phyloP scores from a whole-genome alignment of 2,329 filamentous ascomycete species.

The Botrytis deweyae region DNA sequence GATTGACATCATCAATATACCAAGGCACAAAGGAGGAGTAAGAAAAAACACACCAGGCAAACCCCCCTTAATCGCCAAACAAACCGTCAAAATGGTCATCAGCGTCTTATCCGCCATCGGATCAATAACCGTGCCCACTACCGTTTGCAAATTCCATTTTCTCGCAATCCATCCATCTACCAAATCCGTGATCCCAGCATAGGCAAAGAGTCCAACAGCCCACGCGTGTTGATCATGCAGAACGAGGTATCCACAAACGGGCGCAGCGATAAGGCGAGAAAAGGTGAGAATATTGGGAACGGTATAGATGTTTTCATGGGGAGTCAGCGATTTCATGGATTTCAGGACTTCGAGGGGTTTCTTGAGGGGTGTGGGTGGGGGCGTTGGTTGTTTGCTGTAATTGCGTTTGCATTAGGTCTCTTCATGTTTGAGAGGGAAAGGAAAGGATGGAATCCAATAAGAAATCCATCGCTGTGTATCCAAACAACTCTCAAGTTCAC shows the following conservation, averaged over 20 bases:
- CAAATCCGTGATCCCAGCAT: constrained; percentile 87
- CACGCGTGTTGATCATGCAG: constrained; percentile 76
- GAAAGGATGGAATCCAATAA: background rate
- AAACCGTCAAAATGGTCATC: constrained; percentile 90
- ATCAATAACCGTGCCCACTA: constrained; percentile 91
- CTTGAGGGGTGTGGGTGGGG: constrained; percentile 25
- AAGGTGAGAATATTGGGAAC: constrained; percentile 92
- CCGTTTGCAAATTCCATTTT: constrained; percentile 82
- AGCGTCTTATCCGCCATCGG: constrained; percentile 96
- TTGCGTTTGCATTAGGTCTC: background rate
- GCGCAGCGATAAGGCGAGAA: constrained; percentile 78
- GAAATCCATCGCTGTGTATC: background rate
- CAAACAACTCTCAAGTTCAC: background rate
- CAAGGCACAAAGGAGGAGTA: background rate
- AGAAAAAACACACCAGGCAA: constrained; percentile 63
- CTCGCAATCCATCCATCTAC: constrained; percentile 94
- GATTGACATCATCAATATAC: background rate
- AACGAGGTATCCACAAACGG: constrained; percentile 84
- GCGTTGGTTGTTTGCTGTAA: background rate
- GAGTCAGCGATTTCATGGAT: constrained; percentile 36
- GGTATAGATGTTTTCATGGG: constrained; percentile 92
- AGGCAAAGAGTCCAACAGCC: constrained; percentile 84
- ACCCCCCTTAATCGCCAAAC: constrained; percentile 76
- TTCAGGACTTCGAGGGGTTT: constrained; percentile 30
- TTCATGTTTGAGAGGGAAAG: background rate